phyloP scores from a whole-genome alignment of 441 rosid species.

The Croton laevigatus region DNA sequence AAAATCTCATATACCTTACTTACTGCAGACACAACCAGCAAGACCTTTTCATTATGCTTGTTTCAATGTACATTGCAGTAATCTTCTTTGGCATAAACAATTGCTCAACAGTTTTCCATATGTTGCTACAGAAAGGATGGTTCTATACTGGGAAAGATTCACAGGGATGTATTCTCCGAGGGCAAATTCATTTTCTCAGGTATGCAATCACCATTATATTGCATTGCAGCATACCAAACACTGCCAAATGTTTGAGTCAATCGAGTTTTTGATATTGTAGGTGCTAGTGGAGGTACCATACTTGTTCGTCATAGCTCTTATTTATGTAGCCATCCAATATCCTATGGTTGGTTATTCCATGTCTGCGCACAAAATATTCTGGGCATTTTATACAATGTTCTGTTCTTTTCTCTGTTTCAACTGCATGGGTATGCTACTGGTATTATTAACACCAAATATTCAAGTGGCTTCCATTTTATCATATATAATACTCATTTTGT shows the following conservation, averaged over 20 bases:
- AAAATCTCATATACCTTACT: background rate
- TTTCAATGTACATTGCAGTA: constrained; percentile 46
- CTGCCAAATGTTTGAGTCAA: background rate
- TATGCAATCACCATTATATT: constrained; percentile 1
- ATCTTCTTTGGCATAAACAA: constrained; percentile 57
- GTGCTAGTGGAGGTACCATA: constrained; percentile 48
- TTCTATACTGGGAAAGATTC: constrained; percentile 61
- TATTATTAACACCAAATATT: constrained; percentile 40
- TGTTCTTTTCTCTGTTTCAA: constrained; percentile 38
- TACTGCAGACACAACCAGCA: constrained; percentile 50
- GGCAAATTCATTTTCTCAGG: constrained; percentile 74
- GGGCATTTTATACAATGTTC: constrained; percentile 42
- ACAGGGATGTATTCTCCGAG: constrained; percentile 69
- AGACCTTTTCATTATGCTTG: constrained; percentile 49
- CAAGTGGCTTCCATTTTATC: constrained; percentile 37
- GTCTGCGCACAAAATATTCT: constrained; percentile 40
- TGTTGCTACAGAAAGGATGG: constrained; percentile 50
- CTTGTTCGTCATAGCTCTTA: constrained; percentile 28
- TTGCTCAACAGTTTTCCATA: constrained; percentile 48
- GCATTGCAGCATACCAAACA: background rate
- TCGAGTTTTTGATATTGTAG: constrained; percentile 22
- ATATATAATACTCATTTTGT: constrained; percentile 36
- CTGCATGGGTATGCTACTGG: constrained; percentile 46
- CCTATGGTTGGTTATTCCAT: constrained; percentile 41
- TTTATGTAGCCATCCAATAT: constrained; percentile 38